phyloP scores from a whole-genome alignment of 345 rosid genomes.

The Murraya koenigii region DNA sequence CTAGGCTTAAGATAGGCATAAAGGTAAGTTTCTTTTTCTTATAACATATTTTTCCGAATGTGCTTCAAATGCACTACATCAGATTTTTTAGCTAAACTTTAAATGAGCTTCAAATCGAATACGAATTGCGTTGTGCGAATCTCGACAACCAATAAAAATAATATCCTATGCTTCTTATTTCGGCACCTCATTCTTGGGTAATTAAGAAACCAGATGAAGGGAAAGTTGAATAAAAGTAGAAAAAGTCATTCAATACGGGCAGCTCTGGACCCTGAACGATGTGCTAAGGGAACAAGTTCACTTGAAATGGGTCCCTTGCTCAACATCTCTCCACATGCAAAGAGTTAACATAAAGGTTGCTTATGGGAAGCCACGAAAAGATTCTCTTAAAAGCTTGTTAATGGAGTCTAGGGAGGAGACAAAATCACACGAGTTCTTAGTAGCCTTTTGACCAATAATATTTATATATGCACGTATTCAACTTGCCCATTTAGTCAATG shows the following conservation, averaged over 20 bases:
- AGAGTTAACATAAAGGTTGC: background rate
- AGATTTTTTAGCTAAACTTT: background rate
- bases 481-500: background rate
- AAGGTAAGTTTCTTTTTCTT: too few species aligned
- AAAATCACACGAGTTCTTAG: background rate
- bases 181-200: background rate
- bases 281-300: slow-evolving; percentile 20
- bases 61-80: too few species aligned
- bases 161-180: background rate
- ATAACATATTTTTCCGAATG: too few species aligned
- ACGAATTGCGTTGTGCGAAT: background rate
- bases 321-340: background rate
- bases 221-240: background rate
- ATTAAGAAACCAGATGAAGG: background rate
- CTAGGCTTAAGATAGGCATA: too few species aligned
- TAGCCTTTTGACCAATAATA: background rate
- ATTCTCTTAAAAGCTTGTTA: slow-evolving; percentile 16
- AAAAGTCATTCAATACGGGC: background rate
- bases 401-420: slow-evolving; percentile 13
- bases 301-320: slow-evolving; percentile 19
- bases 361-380: background rate
- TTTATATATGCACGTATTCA: background rate
- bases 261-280: slow-evolving; percentile 6
- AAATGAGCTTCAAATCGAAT: background rate
- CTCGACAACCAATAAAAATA: background rate